Evolutionary conservation across 495 filamentous ascomycete species (phyloP).

Genomic region (Talaromyces wortmannii): DNA sequence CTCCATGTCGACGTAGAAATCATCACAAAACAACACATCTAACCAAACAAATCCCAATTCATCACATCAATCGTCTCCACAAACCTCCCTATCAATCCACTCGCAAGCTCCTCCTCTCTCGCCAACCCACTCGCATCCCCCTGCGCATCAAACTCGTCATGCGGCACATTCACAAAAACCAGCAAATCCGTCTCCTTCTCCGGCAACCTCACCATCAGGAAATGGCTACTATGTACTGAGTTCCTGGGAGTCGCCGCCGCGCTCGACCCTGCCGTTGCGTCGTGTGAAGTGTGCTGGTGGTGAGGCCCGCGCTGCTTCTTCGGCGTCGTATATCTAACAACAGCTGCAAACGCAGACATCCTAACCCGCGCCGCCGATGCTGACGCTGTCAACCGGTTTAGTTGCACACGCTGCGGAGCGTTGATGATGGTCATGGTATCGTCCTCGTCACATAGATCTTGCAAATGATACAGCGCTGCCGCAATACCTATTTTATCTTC

Average conservation of each 20-base stretch:
- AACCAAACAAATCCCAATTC: constrained; percentile 77
- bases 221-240: constrained; percentile 24
- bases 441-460: constrained; percentile 62
- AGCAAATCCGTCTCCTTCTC: constrained; percentile 77
- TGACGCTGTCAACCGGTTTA: constrained; percentile 20
- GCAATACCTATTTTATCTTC: constrained; percentile 52
- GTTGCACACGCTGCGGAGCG: constrained; percentile 17
- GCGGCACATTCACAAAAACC: constrained; percentile 84
- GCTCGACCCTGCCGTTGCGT: constrained; percentile 6
- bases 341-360: constrained; percentile 21
- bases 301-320: constrained; percentile 4
- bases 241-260: constrained; percentile 8
- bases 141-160: constrained; percentile 55
- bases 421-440: constrained; percentile 52
- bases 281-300: constrained; percentile 36
- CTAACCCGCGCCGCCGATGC: constrained; percentile 7
- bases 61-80: constrained; percentile 65
- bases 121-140: constrained; percentile 30
- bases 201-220: constrained; percentile 61
- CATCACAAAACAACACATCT: neutral
- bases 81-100: constrained; percentile 55
- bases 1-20: neutral
- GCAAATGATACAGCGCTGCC: constrained; percentile 61
- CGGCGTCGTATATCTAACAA: constrained; percentile 22
- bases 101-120: constrained; percentile 55